Evolutionary conservation across 1,139 yeast species (phyloP), one percentile per base, ranked within the genome.

Genomic region (Blastobotrys aristatus): DNA sequence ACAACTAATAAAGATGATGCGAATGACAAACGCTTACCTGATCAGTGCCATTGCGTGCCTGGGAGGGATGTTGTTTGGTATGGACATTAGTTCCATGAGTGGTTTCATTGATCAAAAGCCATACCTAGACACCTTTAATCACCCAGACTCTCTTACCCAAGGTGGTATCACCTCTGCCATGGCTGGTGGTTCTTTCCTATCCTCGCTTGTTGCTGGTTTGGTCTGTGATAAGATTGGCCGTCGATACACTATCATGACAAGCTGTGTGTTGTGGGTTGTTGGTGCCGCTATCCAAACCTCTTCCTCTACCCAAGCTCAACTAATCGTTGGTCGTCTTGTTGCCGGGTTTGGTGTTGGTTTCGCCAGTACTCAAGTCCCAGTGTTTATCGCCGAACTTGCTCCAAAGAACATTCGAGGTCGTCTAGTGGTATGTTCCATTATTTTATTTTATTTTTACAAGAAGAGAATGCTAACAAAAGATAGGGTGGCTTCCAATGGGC

Each of bases 151-250:
- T 5, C 68, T 87, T 46, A 73, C 89, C 0, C 83, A 80, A 53
- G 96, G 96, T 40, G 86, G 90, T 54, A 87, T 90, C 60, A 90
- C 97, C 0, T 85, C 96, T 21, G 90, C 97, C n/a, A 90, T 96
- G 48, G 86, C 97, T 1, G 76, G 92, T 44, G 97, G 97, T 50
- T 96, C 97, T 4, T 74, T 90, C 54, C 68, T 65, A 2, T 69
- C 68, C 5, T 64, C 70, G 6, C 50, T 67, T 3, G 48, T 49
- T 14, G 57, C 71, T 7, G 72, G 72, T 29, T 50, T 51, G 37
- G 21, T 68, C 7, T 95, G 95, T 40, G 96, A 90, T 64, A 60
- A 74, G 32, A 63, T 83, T 45, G 97, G 97, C 40, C 78, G 97
- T 63, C 83, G 80, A 59, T 80, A 81, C n/a, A 80, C 84, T 41